Percentiles rank a stretch among this genome's conserved stretches.
phyloP scores from a whole-genome alignment of 2,329 filamentous ascomycete species.

The Fusarium irregulare region DNA sequence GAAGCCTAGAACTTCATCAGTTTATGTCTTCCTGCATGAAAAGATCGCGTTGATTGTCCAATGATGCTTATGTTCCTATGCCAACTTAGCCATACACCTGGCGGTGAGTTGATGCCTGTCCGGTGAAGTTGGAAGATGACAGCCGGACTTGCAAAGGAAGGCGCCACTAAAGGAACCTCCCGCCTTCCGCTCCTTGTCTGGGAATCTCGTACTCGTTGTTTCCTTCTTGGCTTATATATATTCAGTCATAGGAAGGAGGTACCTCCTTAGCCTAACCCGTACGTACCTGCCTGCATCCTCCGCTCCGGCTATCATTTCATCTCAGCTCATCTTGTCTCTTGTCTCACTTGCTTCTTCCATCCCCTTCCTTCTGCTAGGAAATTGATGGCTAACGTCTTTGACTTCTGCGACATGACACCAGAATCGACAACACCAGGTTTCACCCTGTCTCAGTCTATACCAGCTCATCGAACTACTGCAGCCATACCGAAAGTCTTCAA shows the following conservation, averaged over 20 bases:
- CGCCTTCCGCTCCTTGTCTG: neutral
- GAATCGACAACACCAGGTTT: neutral
- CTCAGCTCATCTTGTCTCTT: slow-evolving; percentile 4
- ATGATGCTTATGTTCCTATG: neutral
- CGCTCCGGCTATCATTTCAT: neutral
- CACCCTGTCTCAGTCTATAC: neutral
- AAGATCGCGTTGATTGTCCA: neutral
- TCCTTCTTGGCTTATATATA: neutral
- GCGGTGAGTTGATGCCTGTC: slow-evolving; percentile 12
- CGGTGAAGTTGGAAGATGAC: neutral
- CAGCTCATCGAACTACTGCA: slow-evolving; percentile 18
- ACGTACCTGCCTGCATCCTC: neutral
- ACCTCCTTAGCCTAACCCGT: neutral
- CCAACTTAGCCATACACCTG: neutral
- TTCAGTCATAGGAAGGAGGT: neutral
- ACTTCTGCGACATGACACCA: neutral
- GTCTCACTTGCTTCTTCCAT: slow-evolving; percentile 1
- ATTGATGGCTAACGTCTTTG: neutral
- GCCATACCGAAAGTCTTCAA: neutral
- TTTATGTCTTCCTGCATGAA: neutral
- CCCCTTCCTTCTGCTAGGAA: neutral
- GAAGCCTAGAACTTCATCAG: neutral
- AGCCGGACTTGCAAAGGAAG: neutral
- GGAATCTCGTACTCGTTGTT: neutral
- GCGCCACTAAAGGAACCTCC: neutral